Conservation (phyloP, 192 early-diverging fungal species). For the Backusella morwellensis region DNA sequence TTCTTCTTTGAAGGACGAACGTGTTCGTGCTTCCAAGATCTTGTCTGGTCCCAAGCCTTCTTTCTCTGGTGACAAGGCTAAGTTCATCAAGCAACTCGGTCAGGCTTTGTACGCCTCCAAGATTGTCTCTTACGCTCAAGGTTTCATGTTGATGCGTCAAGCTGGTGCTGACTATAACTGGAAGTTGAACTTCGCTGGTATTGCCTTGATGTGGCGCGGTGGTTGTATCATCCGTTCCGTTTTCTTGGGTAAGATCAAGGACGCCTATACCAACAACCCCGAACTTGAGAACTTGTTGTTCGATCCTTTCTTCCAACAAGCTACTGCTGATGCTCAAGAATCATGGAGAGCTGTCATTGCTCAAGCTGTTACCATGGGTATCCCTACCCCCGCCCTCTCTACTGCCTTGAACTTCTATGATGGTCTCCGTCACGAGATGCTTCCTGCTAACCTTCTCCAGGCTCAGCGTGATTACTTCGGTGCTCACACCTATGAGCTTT, state of each 20-base stretch:
- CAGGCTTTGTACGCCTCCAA: slow-evolving; percentile 97
- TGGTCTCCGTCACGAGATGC: slow-evolving; percentile 86
- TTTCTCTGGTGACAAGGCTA: slow-evolving; percentile 85
- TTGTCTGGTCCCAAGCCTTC: slow-evolving; percentile 70
- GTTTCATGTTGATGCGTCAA: slow-evolving; percentile 98
- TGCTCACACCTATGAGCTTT: slow-evolving; percentile 93
- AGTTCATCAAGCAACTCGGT: slow-evolving; percentile 86
- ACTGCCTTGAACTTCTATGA: slow-evolving; percentile 97
- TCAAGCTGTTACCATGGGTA: slow-evolving; percentile 76
- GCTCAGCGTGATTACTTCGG: slow-evolving; percentile 99
- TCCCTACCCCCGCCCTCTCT: slow-evolving; percentile 87
- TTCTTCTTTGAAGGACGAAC: slow-evolving; percentile 95
- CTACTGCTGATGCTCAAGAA: slow-evolving; percentile 76
- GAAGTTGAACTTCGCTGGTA: slow-evolving; percentile 97
- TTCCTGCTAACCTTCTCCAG: slow-evolving; percentile 96
- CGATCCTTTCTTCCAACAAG: slow-evolving; percentile 96
- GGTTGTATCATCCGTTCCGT: slow-evolving; percentile 98
- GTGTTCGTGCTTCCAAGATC: slow-evolving; percentile 85
- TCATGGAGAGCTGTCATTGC: slow-evolving; percentile 89
- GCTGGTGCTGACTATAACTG: slow-evolving; percentile 89
- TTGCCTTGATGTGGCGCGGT: slow-evolving; percentile 99
- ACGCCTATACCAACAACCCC: slow-evolving; percentile 88
- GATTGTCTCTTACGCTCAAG: slow-evolving; percentile 98
- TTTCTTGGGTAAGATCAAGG: slow-evolving; percentile 97
- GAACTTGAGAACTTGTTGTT: slow-evolving; percentile 89